Base-by-base conservation (phyloP, 768 basidiomycete species). In the Collybia nuda region DNA sequence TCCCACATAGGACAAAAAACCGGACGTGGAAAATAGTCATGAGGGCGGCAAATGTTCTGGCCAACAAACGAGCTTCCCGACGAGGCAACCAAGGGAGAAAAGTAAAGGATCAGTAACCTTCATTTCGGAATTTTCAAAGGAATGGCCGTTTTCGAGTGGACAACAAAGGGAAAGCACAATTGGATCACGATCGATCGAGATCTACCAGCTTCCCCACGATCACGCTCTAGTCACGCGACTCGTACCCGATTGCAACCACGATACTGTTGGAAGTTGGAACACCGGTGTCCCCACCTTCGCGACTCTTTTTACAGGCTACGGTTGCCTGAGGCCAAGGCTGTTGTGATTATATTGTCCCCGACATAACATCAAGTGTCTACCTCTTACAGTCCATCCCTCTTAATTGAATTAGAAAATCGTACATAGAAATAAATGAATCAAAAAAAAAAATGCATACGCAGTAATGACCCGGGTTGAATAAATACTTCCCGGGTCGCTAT, bases 111-210 rank as follows among this genome's bases (percentile, higher is more conserved):
- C 40, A 48, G 22, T 15, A 17, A 6, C 39, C 18, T 14, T 49
- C 35, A 44, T 41, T 29, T 42, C 38, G 48, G 50, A 40, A 56
- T 37, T 36, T 42, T 57, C 44, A 60, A 57, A 56, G 54, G 59
- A 53, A 50, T 19, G 50, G 41, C 54, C 54, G 32, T 19, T 51
- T 58, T 45, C 21, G 24, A 39, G 45, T 38, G 36, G 44, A 45
- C 43, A 53, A 62, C 54, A 62, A 60, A 58, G 42, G 43, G 55
- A 56, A 55, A 47, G 28, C 32, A 45, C 24, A 54, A 47, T 48
- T 52, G 51, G 57, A 47, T 50, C 52, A 50, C 21, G 50, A 56
- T 56, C 50, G 36, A 55, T 60, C 48, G 45, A 48, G 48, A 55
- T 53, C 48, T 40, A 41, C 37, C 32, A 45, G 47, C 23, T 40